Base-by-base conservation (phyloP, 176 grass and related monocot species). In the Oryza brachyantha region DNA sequence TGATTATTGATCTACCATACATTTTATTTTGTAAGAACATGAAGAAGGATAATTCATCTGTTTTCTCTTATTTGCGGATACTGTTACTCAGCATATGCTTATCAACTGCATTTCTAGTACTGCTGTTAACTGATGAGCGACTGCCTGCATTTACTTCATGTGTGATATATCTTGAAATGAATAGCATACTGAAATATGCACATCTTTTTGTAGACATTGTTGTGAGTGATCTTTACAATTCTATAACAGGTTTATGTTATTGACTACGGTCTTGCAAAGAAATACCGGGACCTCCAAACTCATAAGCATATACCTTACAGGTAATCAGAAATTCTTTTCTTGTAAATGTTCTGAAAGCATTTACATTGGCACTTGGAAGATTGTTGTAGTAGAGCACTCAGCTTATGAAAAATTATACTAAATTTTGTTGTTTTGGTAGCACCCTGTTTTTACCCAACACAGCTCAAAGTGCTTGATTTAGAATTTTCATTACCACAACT, bases 221-320 rank as follows among this genome's bases (percentile, higher is more conserved):
- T 73, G 67, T 71, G 58, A 66, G 5, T 39, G 43, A 45, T 66
- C 5, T 16, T 0, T 66, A 26, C 25, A 77, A 14, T 46, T 81
- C 0, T 81, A 29, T 81, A 35, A 41, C 65, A 91, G 89, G 89
- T 91, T 74, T 91, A 81, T 72, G 81, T 91, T 34, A 91, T 91
- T 64, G 89, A 91, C 24, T 91, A 91, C 84, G 89, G 89, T 61
- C 89, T 91, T 48, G 85, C 89, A 2, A 91, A 91, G 77, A 91
- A 91, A 77, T 91, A 81, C 37, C 84, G 89, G 21, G 85, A 91
- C 61, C 89, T 91, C 67, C 89, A 91, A 73, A 91, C 89, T 81
- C 89, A 91, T 81, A 91, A 73, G 22, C 89, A 91, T 76, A 91
- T 91, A 80, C 89, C 89, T 61, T 91, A 91, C 85, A 84, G 89